Percentiles rank a stretch among this genome's conserved stretches.
Evolutionary conservation across 495 filamentous ascomycete genomes (phyloP).

Genomic region (Echria macrotheca): DNA sequence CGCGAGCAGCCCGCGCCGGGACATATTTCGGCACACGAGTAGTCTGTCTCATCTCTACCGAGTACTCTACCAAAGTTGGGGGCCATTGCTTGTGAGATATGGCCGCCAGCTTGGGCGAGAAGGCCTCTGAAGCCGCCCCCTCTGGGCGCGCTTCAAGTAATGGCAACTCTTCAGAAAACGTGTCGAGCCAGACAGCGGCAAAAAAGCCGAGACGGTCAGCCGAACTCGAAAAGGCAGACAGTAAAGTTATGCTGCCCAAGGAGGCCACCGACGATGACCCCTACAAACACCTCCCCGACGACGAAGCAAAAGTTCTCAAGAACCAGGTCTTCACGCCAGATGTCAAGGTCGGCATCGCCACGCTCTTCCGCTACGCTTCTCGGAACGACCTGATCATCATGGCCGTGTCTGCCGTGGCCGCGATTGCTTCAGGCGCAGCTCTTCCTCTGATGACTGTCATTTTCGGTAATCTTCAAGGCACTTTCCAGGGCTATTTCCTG

Average conservation of each 20-base stretch:
- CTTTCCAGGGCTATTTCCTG: constrained; percentile 61
- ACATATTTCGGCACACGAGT: too few relatives aligned
- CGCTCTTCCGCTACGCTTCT: constrained; percentile 76
- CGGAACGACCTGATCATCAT: constrained; percentile 70
- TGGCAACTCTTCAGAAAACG: too few relatives aligned
- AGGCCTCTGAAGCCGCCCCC: constrained; percentile 16
- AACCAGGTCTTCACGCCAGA: constrained; percentile 65
- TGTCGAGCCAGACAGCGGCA: too few relatives aligned
- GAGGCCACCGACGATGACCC: constrained; percentile 44
- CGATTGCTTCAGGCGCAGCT: constrained; percentile 74
- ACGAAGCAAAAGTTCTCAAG: constrained; percentile 61
- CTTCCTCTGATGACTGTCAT: constrained; percentile 85
- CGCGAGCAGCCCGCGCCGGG: background rate
- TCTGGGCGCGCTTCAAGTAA: constrained; percentile 30
- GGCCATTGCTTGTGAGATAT: too few relatives aligned
- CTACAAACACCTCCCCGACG: constrained; percentile 48
- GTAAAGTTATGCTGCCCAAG: constrained; percentile 34
- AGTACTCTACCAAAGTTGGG: too few relatives aligned
- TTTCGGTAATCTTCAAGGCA: constrained; percentile 69
- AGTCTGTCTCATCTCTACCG: background rate
- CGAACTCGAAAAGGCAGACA: constrained; percentile 46
- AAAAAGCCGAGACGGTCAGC: constrained; percentile 12
- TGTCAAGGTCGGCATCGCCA: constrained; percentile 58
- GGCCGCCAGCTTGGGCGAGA: constrained; percentile 25
- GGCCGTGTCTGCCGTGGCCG: constrained; percentile 54